These are phyloP conservation scores for Fusarium secorum DNA, from an alignment of 2,329 filamentous ascomycete species.

Conservation along the genomic window DNA sequence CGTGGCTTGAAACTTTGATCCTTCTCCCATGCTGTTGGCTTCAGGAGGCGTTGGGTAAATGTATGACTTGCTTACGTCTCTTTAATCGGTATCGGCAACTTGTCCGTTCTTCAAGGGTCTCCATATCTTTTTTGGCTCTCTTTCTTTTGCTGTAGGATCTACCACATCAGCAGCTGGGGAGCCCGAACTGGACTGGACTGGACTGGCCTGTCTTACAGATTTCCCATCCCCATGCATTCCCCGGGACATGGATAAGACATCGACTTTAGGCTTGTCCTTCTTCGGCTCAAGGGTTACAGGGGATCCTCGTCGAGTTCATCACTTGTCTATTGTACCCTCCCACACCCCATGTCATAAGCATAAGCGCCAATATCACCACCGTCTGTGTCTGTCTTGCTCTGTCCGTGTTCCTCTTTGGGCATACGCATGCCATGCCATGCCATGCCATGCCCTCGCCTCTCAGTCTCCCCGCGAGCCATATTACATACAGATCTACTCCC, in stretches of 20 bases:
- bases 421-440: not conserved
- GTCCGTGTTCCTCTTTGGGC: constrained; percentile 19
- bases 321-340: constrained; percentile 13
- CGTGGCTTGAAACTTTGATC: constrained; percentile 14
- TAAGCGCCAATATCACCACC: constrained; percentile 21
- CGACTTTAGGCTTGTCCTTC: not conserved
- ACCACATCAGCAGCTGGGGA: not conserved
- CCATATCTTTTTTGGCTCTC: not conserved
- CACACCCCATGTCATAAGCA: constrained; percentile 5
- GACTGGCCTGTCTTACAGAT: not conserved
- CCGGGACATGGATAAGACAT: not conserved
- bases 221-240: constrained; percentile 3
- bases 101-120: not conserved
- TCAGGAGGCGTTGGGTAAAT: constrained; percentile 6
- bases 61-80: not conserved
- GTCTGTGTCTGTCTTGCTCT: not conserved
- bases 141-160: not conserved
- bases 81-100: not conserved
- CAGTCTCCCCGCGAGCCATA: not conserved
- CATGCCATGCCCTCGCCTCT: not conserved
- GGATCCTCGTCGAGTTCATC: constrained; percentile 32
- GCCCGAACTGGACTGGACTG: not conserved
- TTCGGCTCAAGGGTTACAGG: constrained; percentile 12
- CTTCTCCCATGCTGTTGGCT: constrained; percentile 16
- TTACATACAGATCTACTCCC: constrained; percentile 4